Base-by-base conservation (phyloP, 23 red algal species). In the Gracilaria gracilis region DNA sequence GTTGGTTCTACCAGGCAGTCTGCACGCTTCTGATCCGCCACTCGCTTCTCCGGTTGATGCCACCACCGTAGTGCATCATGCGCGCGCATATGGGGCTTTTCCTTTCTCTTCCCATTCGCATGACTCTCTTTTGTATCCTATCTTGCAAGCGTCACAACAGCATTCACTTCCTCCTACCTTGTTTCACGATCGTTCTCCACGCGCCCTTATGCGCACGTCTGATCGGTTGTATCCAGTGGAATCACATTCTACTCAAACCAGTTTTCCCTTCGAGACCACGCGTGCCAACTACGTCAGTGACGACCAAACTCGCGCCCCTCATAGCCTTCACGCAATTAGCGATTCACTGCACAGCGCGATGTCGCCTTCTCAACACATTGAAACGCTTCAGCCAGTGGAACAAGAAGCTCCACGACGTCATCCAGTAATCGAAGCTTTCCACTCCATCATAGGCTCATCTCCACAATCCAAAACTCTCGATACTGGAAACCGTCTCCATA, bases 21-120 rank as follows among this genome's bases (percentile, higher is more conserved):
- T 77, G 42, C 72, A 77, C 20, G 72, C 72, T 20, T 15, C 46
- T 9, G 72, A 77, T 50, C 39, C 72, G 46, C 72, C 72, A 34
- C 39, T 31, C 16, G 20, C 72, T 13, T 48, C 72, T 8, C 72
- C 72, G 15, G 16, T 73, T 44, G 67, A 73, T 42, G 67, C 67
- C 0, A 5, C 1, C 2, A 39, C 67, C 20, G 31, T 73, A 7
- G 31, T 21, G 4, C 67, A 73, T 20, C 35, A 73, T 73, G 34
- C 67, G 2, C 67, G 33, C 34, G 35, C 7, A 9, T 42, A 37
- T 73, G 67, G 38, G 29, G 59, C 59, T 25, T 62, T 14, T 62
- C 59, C 59, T 9, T 62, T 62, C 59, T 62, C 59, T 9, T 24
- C 2, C 29, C 23, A 62, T 62, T 28, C 59, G 2, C 59, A 29